phyloP scores from a whole-genome alignment of 2,329 filamentous ascomycete species.

The Phialophora expanda region DNA sequence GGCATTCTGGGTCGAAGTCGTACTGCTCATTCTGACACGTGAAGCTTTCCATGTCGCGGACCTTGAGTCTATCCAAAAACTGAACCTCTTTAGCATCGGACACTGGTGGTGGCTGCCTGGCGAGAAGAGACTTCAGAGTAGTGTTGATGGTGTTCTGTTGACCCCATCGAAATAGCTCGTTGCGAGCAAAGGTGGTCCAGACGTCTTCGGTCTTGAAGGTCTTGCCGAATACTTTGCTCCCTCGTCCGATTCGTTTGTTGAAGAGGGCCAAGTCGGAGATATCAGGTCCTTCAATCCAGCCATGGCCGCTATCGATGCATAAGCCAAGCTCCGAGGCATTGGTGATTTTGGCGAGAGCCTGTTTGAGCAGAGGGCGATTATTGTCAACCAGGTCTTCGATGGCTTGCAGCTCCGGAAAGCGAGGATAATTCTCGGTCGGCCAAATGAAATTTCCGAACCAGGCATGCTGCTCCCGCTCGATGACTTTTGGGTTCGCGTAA shows the following conservation, averaged over 20 bases:
- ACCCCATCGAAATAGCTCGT: constrained; percentile 38
- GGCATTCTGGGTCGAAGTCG: constrained; percentile 26
- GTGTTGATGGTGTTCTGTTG: constrained; percentile 39
- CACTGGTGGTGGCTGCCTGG: neutral
- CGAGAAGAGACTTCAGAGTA: constrained; percentile 26
- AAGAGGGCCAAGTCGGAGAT: constrained; percentile 56
- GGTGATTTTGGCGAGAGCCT: constrained; percentile 62
- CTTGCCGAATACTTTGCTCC: constrained; percentile 55
- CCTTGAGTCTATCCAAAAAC: constrained; percentile 21
- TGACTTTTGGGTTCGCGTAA: constrained; percentile 61
- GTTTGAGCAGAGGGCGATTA: constrained; percentile 39
- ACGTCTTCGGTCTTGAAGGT: constrained; percentile 46
- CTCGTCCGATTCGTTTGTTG: constrained; percentile 48
- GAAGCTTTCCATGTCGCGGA: constrained; percentile 37
- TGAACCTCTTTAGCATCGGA: constrained; percentile 18
- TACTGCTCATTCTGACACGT: constrained; percentile 23
- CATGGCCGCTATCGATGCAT: constrained; percentile 70
- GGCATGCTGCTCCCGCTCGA: constrained; percentile 59
- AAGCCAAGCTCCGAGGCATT: constrained; percentile 68
- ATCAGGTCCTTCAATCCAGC: constrained; percentile 69
- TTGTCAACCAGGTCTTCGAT: constrained; percentile 67
- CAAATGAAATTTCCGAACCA: constrained; percentile 71
- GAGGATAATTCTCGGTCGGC: constrained; percentile 64
- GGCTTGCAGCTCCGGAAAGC: constrained; percentile 63
- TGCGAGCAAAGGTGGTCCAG: constrained; percentile 32